phyloP scores from a whole-genome alignment of 257 asterid genomes.

The Jacaranda copaia region DNA sequence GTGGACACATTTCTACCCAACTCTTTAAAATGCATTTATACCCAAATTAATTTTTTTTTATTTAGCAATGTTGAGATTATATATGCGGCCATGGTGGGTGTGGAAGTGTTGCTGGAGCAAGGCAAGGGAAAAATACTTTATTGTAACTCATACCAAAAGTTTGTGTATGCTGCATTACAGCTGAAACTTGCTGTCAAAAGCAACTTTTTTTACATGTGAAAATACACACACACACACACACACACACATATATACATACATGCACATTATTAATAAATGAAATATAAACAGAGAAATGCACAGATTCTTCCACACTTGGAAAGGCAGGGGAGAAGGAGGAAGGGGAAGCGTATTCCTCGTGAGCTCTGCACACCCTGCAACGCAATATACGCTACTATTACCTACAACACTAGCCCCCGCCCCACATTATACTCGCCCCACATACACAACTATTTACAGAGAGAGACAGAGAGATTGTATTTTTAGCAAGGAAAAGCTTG shows the following conservation, averaged over 20 bases:
- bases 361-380: conserved; percentile 53
- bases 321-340: neutral
- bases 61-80: no score
- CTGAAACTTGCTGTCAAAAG: neutral
- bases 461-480: neutral
- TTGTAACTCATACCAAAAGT: conserved; percentile 2
- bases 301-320: conserved; percentile 51
- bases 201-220: conserved; percentile 12
- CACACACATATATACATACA: conserved; percentile 22
- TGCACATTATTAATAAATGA: conserved; percentile 18
- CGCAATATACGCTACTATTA: conserved; percentile 43
- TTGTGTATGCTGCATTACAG: neutral
- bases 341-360: conserved; percentile 63
- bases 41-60: no score
- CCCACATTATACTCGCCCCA: neutral
- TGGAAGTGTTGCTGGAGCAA: conserved; percentile 24
- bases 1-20: no score
- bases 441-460: neutral
- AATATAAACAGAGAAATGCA: neutral
- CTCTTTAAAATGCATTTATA: no score
- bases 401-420: neutral
- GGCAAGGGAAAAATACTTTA: neutral
- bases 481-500: conserved; percentile 17
- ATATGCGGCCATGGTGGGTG: neutral
- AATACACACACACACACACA: neutral